Percentiles rank a stretch among this genome's conserved stretches.
Conservation (phyloP, 2,329 filamentous ascomycete species). For the Aspergillus fumigatus region DNA sequence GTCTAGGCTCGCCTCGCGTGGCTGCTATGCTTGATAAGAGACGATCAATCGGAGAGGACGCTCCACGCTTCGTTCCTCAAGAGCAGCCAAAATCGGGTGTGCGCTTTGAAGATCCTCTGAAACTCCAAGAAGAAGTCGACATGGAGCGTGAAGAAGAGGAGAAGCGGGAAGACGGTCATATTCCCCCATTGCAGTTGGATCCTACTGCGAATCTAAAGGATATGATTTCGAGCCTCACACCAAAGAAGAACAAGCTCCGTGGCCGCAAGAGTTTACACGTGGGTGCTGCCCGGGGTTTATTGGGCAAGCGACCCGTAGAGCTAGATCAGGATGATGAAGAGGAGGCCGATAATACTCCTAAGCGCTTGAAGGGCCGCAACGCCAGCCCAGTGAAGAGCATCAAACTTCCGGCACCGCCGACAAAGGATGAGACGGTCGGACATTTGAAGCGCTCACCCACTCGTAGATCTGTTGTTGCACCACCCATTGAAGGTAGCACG, state of each 20-base stretch:
- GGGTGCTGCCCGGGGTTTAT: constrained; percentile 66
- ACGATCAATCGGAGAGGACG: constrained; percentile 65
- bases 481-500: constrained; percentile 36
- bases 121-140: constrained; percentile 60
- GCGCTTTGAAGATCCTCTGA: constrained; percentile 61
- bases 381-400: constrained; percentile 74
- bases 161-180: constrained; percentile 56
- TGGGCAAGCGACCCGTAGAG: constrained; percentile 70
- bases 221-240: constrained; percentile 73
- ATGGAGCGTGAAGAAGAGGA: constrained; percentile 58
- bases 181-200: constrained; percentile 47
- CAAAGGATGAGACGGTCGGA: constrained; percentile 63
- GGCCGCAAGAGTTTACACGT: constrained; percentile 73
- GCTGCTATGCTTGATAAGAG: constrained; percentile 67
- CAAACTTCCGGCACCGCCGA: constrained; percentile 63
- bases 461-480: constrained; percentile 34
- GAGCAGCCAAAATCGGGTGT: constrained; percentile 43
- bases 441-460: constrained; percentile 49
- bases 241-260: constrained; percentile 64
- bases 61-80: constrained; percentile 59
- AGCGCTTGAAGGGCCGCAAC: constrained; percentile 67
- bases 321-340: constrained; percentile 61
- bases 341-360: constrained; percentile 52
- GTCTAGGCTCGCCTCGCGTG: constrained; percentile 71
- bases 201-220: constrained; percentile 65